phyloP scores from a whole-genome alignment of 768 basidiomycete species.

The Leccinum fibrillosum region DNA sequence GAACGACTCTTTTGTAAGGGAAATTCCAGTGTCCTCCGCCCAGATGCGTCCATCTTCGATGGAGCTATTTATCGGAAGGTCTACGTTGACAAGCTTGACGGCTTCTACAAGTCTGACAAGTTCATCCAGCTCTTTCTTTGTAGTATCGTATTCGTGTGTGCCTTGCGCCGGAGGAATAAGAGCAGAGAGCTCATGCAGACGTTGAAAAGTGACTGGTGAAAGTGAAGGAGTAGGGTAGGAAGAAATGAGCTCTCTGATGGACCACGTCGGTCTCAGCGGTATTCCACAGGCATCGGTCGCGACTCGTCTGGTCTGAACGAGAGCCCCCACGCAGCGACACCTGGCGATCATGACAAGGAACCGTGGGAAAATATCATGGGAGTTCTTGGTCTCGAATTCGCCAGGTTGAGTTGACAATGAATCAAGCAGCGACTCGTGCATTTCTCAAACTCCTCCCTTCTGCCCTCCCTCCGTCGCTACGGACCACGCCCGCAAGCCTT shows the following conservation, averaged over 20 bases:
- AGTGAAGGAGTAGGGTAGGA: conserved; percentile 73
- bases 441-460: conserved; percentile 59
- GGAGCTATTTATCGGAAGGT: conserved; percentile 23
- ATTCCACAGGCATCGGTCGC: conserved; percentile 59
- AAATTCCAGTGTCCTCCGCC: conserved; percentile 38
- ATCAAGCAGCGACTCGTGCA: conserved; percentile 24
- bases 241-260: conserved; percentile 69
- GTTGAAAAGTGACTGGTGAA: conserved; percentile 52
- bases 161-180: conserved; percentile 61
- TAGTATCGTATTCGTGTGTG: conserved; percentile 46
- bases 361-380: conserved; percentile 9
- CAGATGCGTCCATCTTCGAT: conserved; percentile 43
- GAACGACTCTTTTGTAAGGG: conserved; percentile 19
- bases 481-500: conserved; percentile 55
- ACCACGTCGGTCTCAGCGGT: conserved; percentile 72
- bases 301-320: conserved; percentile 10
- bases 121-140: conserved; percentile 64
- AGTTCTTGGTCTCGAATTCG: background rate
- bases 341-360: conserved; percentile 1
- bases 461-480: conserved; percentile 58
- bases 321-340: background rate
- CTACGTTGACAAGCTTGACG: conserved; percentile 57
- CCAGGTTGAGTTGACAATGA: conserved; percentile 14
- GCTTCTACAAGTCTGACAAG: conserved; percentile 79
- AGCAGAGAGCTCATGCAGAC: conserved; percentile 71